phyloP scores from a whole-genome alignment of 768 basidiomycete species.

The Russula emetica region DNA sequence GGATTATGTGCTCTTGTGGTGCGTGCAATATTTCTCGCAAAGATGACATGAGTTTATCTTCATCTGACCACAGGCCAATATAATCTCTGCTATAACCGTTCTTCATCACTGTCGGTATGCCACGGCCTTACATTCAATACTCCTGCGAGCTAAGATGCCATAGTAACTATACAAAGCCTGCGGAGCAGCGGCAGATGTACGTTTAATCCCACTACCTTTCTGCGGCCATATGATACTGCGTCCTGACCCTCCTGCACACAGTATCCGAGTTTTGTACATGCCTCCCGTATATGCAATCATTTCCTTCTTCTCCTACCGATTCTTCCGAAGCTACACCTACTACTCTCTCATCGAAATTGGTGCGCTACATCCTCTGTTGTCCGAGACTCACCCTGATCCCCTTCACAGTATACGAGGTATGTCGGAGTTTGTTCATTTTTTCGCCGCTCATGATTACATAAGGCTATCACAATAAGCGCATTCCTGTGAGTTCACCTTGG shows the following conservation, averaged over 20 bases:
- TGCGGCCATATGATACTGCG: not conserved
- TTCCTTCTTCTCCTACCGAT: slow-evolving; percentile 84
- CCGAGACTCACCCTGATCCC: slow-evolving; percentile 27
- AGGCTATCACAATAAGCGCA: slow-evolving; percentile 81
- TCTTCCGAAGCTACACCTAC: slow-evolving; percentile 71
- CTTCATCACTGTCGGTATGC: slow-evolving; percentile 60
- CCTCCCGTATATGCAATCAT: slow-evolving; percentile 76
- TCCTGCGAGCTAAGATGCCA: slow-evolving; percentile 1
- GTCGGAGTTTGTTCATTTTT: slow-evolving; percentile 5
- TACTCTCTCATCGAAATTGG: slow-evolving; percentile 50
- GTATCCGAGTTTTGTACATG: slow-evolving; percentile 80
- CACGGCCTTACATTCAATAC: not conserved
- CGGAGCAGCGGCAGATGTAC: slow-evolving; percentile 79
- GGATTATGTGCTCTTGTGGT: slow-evolving; percentile 58
- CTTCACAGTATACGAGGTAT: slow-evolving; percentile 63
- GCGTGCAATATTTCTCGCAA: slow-evolving; percentile 31
- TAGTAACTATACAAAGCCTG: slow-evolving; percentile 67
- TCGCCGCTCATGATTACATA: not conserved
- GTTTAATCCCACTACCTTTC: slow-evolving; percentile 11
- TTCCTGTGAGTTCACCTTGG: slow-evolving; percentile 58
- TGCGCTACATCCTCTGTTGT: slow-evolving; percentile 31
- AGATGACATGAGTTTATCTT: not conserved
- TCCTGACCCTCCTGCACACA: slow-evolving; percentile 30
- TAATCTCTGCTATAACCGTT: slow-evolving; percentile 56
- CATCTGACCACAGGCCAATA: slow-evolving; percentile 44